Evolutionary conservation across 2,329 filamentous ascomycete species (phyloP).

Genomic region (Aspergillus puulaauensis): DNA sequence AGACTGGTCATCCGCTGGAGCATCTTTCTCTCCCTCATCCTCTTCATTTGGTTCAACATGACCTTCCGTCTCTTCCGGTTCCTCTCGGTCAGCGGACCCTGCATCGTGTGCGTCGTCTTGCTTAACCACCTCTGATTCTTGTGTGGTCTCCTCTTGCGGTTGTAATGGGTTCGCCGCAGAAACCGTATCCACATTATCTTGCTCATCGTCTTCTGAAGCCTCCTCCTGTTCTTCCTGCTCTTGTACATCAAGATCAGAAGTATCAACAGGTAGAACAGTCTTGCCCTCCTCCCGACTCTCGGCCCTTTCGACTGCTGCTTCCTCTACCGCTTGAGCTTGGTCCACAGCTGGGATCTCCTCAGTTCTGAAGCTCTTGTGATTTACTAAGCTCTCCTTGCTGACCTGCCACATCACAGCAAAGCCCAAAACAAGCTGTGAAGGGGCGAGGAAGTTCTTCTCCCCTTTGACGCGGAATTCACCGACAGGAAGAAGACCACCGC

Average conservation of each 20-base stretch:
- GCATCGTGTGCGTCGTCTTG: slow-evolving; percentile 28
- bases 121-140: slow-evolving; percentile 24
- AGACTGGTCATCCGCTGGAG: slow-evolving; percentile 1
- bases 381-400: slow-evolving; percentile 80
- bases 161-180: slow-evolving; percentile 19
- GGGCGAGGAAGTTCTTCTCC: slow-evolving; percentile 87
- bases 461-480: slow-evolving; percentile 81
- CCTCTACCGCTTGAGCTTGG: slow-evolving; percentile 22
- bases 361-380: slow-evolving; percentile 73
- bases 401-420: slow-evolving; percentile 86
- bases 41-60: slow-evolving; percentile 31
- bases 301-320: slow-evolving; percentile 26
- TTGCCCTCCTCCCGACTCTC: slow-evolving; percentile 27
- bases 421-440: slow-evolving; percentile 81
- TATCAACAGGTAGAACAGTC: slow-evolving; percentile 15
- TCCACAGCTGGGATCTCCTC: slow-evolving; percentile 32
- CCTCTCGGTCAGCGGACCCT: slow-evolving; percentile 43
- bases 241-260: slow-evolving; percentile 20
- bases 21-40: slow-evolving; percentile 27
- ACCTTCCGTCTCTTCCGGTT: slow-evolving; percentile 18
- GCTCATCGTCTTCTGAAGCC: slow-evolving; percentile 23
- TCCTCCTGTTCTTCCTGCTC: slow-evolving; percentile 9
- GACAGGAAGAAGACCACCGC: slow-evolving; percentile 76
- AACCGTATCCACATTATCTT: slow-evolving; percentile 13
- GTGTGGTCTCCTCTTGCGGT: slow-evolving; percentile 17